phyloP scores from a whole-genome alignment of 805 yeast species.

The Candida nitratophila region DNA sequence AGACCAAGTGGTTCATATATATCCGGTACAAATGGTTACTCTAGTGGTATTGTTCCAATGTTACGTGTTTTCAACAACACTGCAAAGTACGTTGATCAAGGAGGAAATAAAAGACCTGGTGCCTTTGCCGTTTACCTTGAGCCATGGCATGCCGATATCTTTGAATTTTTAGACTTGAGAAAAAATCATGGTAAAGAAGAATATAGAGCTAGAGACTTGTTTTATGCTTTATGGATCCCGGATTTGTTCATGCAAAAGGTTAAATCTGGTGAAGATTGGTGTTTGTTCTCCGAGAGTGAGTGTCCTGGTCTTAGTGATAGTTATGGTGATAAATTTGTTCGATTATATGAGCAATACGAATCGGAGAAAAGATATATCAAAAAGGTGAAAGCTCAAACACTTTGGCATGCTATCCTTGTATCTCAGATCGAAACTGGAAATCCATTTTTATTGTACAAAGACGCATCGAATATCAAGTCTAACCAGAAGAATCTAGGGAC shows the following conservation, averaged over 20 bases:
- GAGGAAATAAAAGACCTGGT: constrained; percentile 97
- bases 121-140: constrained; percentile 92
- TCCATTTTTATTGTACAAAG: constrained; percentile 92
- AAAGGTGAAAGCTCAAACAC: constrained; percentile 76
- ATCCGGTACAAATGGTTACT: constrained; percentile 87
- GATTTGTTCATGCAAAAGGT: constrained; percentile 93
- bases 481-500: constrained; percentile 91
- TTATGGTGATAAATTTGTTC: constrained; percentile 79
- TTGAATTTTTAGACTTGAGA: constrained; percentile 77
- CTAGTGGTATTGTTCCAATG: constrained; percentile 95
- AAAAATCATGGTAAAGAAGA: constrained; percentile 97
- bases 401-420: constrained; percentile 85
- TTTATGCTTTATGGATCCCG: constrained; percentile 91
- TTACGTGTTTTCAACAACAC: constrained; percentile 90
- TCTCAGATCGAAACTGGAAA: constrained; percentile 96
- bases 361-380: constrained; percentile 54
- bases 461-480: constrained; percentile 78
- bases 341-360: constrained; percentile 68
- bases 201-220: constrained; percentile 84
- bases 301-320: constrained; percentile 81
- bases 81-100: constrained; percentile 96
- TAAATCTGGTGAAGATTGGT: constrained; percentile 73
- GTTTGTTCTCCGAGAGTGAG: constrained; percentile 81
- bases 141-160: constrained; percentile 95
- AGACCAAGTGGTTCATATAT: constrained; percentile 83